A percentile compares a stretch with the other conserved stretches of the same genome.
These are phyloP conservation scores for Amyloporia xantha DNA, from an alignment of 768 basidiomycete genomes.

Conservation along the genomic window DNA sequence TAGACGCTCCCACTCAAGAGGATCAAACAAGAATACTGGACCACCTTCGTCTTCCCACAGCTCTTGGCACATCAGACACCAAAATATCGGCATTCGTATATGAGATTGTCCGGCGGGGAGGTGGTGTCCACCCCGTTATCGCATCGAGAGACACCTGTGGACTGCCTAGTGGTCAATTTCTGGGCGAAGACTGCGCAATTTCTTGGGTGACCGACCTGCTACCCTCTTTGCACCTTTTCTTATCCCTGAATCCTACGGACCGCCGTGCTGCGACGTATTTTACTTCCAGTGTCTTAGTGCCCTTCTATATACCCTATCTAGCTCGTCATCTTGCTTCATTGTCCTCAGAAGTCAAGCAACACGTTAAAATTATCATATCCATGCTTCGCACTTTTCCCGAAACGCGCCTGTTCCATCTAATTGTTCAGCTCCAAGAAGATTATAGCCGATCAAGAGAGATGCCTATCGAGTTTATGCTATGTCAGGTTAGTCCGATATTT, in stretches of 20 bases:
- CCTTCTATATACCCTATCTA: slow-evolving; percentile 3
- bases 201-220: slow-evolving; percentile 5
- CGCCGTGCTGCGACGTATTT: slow-evolving; percentile 4
- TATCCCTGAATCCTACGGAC: neutral
- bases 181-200: slow-evolving; percentile 6
- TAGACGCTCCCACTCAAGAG: slow-evolving; percentile 29
- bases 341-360: no score
- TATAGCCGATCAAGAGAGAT: slow-evolving; percentile 6
- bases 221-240: neutral
- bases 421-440: neutral
- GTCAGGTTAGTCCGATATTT: slow-evolving; percentile 20
- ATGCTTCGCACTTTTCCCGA: neutral
- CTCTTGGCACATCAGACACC: neutral
- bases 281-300: neutral
- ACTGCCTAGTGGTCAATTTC: slow-evolving; percentile 1
- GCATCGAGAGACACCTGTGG: neutral
- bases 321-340: neutral
- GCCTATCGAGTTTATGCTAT: slow-evolving; percentile 12
- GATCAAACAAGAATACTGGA: slow-evolving; percentile 43
- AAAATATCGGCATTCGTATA: neutral
- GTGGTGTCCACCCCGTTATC: neutral
- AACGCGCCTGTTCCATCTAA: neutral
- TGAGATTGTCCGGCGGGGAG: slow-evolving; percentile 10
- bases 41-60: slow-evolving; percentile 41
- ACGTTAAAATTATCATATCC: no score